phyloP scores from a whole-genome alignment of 2,329 filamentous ascomycete species.

The Aspergillus latus region DNA sequence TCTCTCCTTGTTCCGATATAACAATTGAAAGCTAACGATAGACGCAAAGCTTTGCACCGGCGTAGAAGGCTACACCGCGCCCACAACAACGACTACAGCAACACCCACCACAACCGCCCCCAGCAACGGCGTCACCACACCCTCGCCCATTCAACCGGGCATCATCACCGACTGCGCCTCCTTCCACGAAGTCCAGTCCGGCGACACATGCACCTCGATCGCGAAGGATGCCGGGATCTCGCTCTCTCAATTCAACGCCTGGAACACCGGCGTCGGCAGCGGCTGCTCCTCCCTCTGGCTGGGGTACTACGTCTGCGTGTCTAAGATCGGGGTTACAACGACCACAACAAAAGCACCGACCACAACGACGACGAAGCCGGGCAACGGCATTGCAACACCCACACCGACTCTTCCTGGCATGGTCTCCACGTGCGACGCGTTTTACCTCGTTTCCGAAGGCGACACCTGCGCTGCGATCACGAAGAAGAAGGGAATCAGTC shows the following conservation, averaged over 20 bases:
- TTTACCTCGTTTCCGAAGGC: neutral
- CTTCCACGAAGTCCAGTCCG: neutral
- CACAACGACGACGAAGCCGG: neutral
- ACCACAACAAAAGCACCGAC: neutral
- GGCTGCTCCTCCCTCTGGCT: neutral
- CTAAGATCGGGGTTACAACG: neutral
- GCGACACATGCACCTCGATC: conserved; percentile 1
- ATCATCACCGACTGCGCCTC: conserved; percentile 1
- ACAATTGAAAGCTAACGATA: neutral
- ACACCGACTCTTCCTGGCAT: conserved; percentile 4
- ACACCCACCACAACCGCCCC: neutral
- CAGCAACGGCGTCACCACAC: conserved; percentile 2
- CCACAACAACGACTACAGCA: neutral
- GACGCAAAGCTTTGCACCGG: conserved; percentile 5
- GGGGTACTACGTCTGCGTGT: conserved; percentile 8
- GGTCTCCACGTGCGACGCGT: conserved; percentile 4
- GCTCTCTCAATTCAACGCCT: neutral
- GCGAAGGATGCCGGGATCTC: neutral
- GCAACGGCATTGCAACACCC: conserved; percentile 3
- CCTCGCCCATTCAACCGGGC: conserved; percentile 4
- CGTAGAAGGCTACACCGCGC: neutral
- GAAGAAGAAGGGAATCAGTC: neutral
- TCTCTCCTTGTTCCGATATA: neutral
- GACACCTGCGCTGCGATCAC: neutral
- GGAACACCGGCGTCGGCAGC: neutral